Base-by-base conservation (phyloP, 1,284 basidiomycete genomes). In the Taiwanofungus camphoratus region DNA sequence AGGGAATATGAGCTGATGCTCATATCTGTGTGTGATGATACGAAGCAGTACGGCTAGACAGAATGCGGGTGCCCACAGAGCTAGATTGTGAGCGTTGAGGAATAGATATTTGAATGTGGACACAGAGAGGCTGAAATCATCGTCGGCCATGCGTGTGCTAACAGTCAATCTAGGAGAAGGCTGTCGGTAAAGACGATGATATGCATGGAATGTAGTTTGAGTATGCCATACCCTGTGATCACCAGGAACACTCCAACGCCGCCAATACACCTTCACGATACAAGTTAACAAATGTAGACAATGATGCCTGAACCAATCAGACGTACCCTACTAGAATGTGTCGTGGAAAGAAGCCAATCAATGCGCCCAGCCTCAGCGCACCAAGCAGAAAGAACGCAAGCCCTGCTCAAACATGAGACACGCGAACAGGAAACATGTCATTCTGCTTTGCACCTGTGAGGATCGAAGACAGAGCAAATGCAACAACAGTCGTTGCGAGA, bases 291-390 rank as follows among this genome's bases (percentile, higher is more conserved):
- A 20, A 41, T 21, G 37, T 23, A 16, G 12, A 30, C 11, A n/a
- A 7, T 19, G 20, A 18, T 27, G 4, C 36, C 18, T 42, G 24
- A 37, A 41, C 23, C 22, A n/a, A 31, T 21, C 50, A 4, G 15
- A 56, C 74, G 50, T 54, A 87, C 73, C 92, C 92, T 9, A 96
- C 89, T 7, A 95, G 74, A 58, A 98, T 97, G 62, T 97, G 94
- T 6, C 95, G 75, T 9, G 95, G 95, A 67, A 99, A 98, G 68
- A 98, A 99, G 0, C 94, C 93, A 43, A 97, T 87, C 23, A 98
- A 66, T 4, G 80, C 74, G 4, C 95, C 95, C 5, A 98, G 73
- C 21, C 80, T 80, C 46, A 96, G 77, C 9, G 77, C 76, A 13
- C 95, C 95, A n/a, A 96, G 75, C 9, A 84, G 59, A 59, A 92